phyloP scores from a whole-genome alignment of 495 filamentous ascomycete species.

The Aspergillus asperescens region DNA sequence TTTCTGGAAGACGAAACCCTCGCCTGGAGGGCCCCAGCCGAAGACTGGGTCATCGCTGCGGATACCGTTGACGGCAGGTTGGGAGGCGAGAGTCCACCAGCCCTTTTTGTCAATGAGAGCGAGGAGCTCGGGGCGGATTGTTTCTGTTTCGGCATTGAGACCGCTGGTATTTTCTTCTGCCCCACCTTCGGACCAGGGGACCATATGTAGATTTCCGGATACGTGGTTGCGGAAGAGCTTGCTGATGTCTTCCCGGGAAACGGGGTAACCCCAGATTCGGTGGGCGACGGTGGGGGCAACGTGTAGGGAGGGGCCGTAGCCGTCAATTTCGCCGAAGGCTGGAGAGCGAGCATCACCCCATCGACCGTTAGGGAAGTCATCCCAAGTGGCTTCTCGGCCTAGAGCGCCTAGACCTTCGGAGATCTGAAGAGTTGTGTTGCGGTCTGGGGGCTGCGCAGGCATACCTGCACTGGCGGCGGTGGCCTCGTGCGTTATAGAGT shows the following conservation, averaged over 20 bases:
- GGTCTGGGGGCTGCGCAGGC: conserved; percentile 41
- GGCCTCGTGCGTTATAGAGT: conserved; percentile 51
- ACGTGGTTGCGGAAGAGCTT: conserved; percentile 75
- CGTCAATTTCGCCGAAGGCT: conserved; percentile 93
- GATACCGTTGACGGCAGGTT: conserved; percentile 86
- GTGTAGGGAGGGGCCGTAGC: conserved; percentile 87
- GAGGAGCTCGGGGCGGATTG: conserved; percentile 69
- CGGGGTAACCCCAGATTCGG: conserved; percentile 77
- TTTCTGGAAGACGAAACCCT: conserved; percentile 95
- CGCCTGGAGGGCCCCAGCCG: conserved; percentile 85
- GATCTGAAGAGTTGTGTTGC: conserved; percentile 81
- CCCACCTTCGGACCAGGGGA: conserved; percentile 92
- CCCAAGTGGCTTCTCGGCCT: conserved; percentile 95
- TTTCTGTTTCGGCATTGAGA: conserved; percentile 70
- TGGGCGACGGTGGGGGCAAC: conserved; percentile 72
- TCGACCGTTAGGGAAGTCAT: conserved; percentile 95
- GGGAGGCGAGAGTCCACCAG: conserved; percentile 95
- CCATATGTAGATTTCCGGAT: conserved; percentile 61
- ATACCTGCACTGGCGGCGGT: conserved; percentile 40
- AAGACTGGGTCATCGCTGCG: conserved; percentile 71
- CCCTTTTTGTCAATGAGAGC: conserved; percentile 66
- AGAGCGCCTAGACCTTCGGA: conserved; percentile 88
- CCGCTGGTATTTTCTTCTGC: conserved; percentile 45
- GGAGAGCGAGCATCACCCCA: conserved; percentile 90
- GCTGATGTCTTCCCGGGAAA: conserved; percentile 61